Evolutionary conservation across 179 eudicot genomes (phyloP), one percentile per base, ranked within the genome.

Genomic region (Spergularia azorica): DNA sequence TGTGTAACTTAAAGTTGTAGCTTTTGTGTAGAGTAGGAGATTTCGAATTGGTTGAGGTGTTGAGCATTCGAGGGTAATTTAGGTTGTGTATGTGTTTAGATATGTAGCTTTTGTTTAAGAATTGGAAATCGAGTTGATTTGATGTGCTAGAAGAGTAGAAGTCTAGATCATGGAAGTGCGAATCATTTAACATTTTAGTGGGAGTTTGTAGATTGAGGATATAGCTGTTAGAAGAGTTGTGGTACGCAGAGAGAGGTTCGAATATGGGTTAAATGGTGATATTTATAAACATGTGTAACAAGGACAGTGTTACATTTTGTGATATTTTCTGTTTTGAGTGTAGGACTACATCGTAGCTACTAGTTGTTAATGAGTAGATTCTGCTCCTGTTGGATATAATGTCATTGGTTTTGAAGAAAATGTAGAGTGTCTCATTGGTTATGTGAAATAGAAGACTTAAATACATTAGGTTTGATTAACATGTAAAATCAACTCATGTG

Each of bases 11-110:
- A 9, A 16, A 70, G 21, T 14, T 26, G 5, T 70, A 7, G 73
- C 59, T 70, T 70, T 70, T 70, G 63, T 57, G 63, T 51, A 36
- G 21, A 51, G 2, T 56, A 56, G 16, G 15, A 56, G 63, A 57
- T 5, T 56, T 71, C 43, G 7, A 56, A 56, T 56, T 56, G 61
- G 16, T 69, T 9, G 73, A 66, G 70, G 43, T 66, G 70, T 48
- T 43, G 54, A 18, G 18, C 9, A 20, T 21, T 70, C 20, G 32
- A 70, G 32, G 62, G 6, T 18, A 51, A 51, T 46, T 51, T 52
- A 26, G 61, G 7, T 46, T 46, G 7, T 46, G 9, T 46, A 46
- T 46, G 9, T 46, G 9, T 6, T 46, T 3, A 52, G 18, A 20
- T 55, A 21, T 54, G 55, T 13, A 15, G 14, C 20, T 4, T 70